These are phyloP conservation scores for Heliamphora pulchella DNA, from an alignment of 179 eudicot species.

Conservation along the genomic window DNA sequence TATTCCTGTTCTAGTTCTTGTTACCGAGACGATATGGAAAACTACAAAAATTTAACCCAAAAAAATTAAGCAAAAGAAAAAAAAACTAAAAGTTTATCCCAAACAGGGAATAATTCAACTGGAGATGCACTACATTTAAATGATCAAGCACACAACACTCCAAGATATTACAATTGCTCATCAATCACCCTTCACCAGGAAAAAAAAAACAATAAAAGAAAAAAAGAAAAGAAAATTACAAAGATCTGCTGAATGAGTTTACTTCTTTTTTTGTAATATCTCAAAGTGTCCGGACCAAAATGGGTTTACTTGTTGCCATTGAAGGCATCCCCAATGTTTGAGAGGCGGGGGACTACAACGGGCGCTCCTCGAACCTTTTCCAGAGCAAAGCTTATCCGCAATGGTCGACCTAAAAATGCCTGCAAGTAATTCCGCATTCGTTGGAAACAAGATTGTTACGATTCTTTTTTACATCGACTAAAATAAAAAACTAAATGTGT, in stretches of 20 bases:
- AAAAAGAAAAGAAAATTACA: too few relatives aligned
- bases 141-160: background rate
- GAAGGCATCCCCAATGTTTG: slow-evolving; percentile 22
- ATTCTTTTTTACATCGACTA: too few relatives aligned
- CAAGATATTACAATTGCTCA: background rate
- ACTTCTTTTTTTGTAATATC: too few relatives aligned
- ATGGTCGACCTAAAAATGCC: slow-evolving; percentile 69
- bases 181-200: background rate
- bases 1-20: too few relatives aligned
- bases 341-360: slow-evolving; percentile 61
- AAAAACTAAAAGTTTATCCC: too few relatives aligned
- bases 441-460: background rate
- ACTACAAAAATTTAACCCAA: too few relatives aligned
- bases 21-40: too few relatives aligned
- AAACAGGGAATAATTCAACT: background rate
- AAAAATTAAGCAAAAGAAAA: too few relatives aligned
- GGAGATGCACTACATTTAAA: background rate
- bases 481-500: too few relatives aligned
- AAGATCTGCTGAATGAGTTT: background rate
- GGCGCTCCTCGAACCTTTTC: slow-evolving; percentile 67
- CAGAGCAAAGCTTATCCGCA: slow-evolving; percentile 68
- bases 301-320: slow-evolving; percentile 16
- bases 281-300: too few relatives aligned
- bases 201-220: too few relatives aligned
- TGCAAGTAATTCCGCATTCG: slow-evolving; percentile 15